Evolutionary conservation across 768 basidiomycete species (phyloP).

Genomic region (Podaxis pistillaris): DNA sequence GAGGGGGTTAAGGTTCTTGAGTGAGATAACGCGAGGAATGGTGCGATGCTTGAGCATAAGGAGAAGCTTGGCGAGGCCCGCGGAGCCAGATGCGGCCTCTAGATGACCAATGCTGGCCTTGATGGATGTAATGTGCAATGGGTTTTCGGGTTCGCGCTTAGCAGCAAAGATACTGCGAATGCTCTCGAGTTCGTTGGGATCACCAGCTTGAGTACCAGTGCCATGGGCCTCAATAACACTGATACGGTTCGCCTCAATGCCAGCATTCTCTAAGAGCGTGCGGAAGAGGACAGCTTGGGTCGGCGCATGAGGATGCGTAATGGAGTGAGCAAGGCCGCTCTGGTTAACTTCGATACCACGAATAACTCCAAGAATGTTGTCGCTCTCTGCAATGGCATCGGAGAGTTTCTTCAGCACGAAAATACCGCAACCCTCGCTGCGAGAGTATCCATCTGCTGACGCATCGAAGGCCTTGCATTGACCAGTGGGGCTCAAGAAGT

Average conservation of each 20-base stretch:
- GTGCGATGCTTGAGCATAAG: slow-evolving; percentile 59
- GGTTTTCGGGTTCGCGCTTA: slow-evolving; percentile 40
- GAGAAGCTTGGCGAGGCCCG: slow-evolving; percentile 68
- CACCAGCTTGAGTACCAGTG: slow-evolving; percentile 73
- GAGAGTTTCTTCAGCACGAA: slow-evolving; percentile 74
- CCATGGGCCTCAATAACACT: slow-evolving; percentile 76
- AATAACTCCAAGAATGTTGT: slow-evolving; percentile 67
- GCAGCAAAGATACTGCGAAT: slow-evolving; percentile 54
- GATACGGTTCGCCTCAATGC: slow-evolving; percentile 45
- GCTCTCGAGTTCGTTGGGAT: slow-evolving; percentile 63
- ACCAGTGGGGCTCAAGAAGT: slow-evolving; percentile 66
- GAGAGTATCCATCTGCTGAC: slow-evolving; percentile 71
- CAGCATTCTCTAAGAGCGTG: slow-evolving; percentile 44
- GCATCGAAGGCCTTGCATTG: slow-evolving; percentile 74
- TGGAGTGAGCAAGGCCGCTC: slow-evolving; percentile 61
- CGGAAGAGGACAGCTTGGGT: slow-evolving; percentile 58
- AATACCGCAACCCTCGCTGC: slow-evolving; percentile 68
- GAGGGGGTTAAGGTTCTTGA: slow-evolving; percentile 54
- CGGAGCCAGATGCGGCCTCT: slow-evolving; percentile 75
- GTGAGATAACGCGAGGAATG: slow-evolving; percentile 63
- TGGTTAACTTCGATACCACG: slow-evolving; percentile 73
- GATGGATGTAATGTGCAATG: slow-evolving; percentile 67
- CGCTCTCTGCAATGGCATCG: slow-evolving; percentile 66
- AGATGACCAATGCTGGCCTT: slow-evolving; percentile 77
- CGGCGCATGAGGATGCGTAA: slow-evolving; percentile 68